Evolutionary conservation across 2,329 filamentous ascomycete genomes (phyloP), one percentile per base, ranked within the genome.

Genomic region (Fusarium anguioides): DNA sequence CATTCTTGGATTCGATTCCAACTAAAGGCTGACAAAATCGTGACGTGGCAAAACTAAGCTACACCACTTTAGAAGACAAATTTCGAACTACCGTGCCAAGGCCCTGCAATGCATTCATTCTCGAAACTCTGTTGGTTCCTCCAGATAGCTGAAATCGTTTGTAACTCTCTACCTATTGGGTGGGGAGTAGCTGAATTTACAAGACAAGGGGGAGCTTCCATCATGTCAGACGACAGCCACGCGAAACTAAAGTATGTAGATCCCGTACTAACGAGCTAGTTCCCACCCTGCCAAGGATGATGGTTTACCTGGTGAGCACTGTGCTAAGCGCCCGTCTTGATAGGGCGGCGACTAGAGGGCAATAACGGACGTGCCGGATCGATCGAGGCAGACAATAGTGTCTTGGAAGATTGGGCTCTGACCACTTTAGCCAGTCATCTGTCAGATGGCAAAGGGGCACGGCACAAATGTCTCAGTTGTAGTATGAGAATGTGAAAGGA

Each of bases 381-480:
- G 52, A 56, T 40, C 52, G 29, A 36, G 23, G 6, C 46, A 56
- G 9, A 36, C 36, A n/a, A 52, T 35, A 17, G 20, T 40, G 15
- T 52, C n/a, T 33, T 20, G n/a, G 21, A 9, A 33, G 27, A 42
- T 42, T 41, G 14, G 17, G 52, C 36, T 42, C 23, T 41, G 46
- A 35, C 36, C 27, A 33, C 36, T 42, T 18, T 27, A 36, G 27
- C 36, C 27, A 40, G 52, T 41, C 36, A 52, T 41, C 5, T 41
- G 2, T 33, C 52, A 41, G 27, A 56, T 36, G 24, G 14, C n/a
- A 4, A 9, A 35, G 18, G 12, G 15, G 27, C 15, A 36, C 41
- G 27, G 23, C 36, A 11, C 8, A 5, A n/a, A 52, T 56, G 52
- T 56, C 52, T 56, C 52, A 56, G 52, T 52, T 56, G 6, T 11